phyloP scores from a whole-genome alignment of 1,139 yeast species.

The Pichiaceae sp. region DNA sequence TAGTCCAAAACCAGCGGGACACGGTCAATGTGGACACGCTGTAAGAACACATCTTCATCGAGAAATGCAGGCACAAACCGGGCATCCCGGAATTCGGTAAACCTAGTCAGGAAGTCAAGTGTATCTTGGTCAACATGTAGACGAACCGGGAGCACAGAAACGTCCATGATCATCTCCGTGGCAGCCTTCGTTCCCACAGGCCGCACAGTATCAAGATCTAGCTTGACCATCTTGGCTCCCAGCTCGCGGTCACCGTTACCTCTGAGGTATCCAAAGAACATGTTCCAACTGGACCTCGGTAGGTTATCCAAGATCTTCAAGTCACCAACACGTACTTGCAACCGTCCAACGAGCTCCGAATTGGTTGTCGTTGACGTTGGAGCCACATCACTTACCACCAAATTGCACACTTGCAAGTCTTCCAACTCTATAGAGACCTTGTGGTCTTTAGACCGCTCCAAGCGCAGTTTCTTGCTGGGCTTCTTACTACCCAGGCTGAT shows the following conservation, averaged over 20 bases:
- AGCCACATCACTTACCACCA: slow-evolving; percentile 39
- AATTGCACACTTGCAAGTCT: slow-evolving; percentile 40
- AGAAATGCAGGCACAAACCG: slow-evolving; percentile 53
- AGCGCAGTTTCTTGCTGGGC: slow-evolving; percentile 34
- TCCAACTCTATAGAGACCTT: slow-evolving; percentile 54
- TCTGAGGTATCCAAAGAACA: slow-evolving; percentile 64
- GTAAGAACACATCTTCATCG: slow-evolving; percentile 60
- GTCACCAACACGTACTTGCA: slow-evolving; percentile 38
- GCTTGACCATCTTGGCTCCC: slow-evolving; percentile 55
- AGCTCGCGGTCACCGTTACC: slow-evolving; percentile 63
- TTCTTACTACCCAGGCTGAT: slow-evolving; percentile 16
- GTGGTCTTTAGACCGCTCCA: slow-evolving; percentile 57
- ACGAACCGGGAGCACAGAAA: slow-evolving; percentile 62
- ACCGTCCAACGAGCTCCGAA: slow-evolving; percentile 38
- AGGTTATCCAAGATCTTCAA: slow-evolving; percentile 68
- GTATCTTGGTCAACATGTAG: slow-evolving; percentile 92
- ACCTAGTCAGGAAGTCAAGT: slow-evolving; percentile 70
- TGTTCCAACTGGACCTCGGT: slow-evolving; percentile 87
- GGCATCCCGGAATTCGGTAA: slow-evolving; percentile 70
- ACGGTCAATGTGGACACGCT: slow-evolving; percentile 55
- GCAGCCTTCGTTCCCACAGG: slow-evolving; percentile 61
- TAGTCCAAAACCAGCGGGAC: slow-evolving; percentile 73
- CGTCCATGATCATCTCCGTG: slow-evolving; percentile 54
- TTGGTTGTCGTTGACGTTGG: slow-evolving; percentile 23
- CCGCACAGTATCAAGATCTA: slow-evolving; percentile 50